Evolutionary conservation across 169 alveolate species (phyloP).

Genomic region (Eimeria sp.): DNA sequence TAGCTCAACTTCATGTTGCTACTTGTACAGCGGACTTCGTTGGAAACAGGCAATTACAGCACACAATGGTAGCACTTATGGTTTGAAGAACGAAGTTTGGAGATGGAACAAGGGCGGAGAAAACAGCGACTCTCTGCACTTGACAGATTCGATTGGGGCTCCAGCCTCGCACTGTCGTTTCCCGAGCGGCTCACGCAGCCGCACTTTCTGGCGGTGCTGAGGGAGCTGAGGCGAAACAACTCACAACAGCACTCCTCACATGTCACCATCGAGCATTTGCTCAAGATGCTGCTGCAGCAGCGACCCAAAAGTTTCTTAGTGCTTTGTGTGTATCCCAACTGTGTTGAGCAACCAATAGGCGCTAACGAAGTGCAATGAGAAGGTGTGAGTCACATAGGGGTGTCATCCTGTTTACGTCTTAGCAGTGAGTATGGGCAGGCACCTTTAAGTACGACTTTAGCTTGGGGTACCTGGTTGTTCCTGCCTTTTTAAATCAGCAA

Average conservation of each 20-base stretch:
- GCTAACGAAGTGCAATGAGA: neutral
- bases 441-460: neutral
- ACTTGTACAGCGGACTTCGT: constrained; percentile 13
- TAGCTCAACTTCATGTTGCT: constrained; percentile 4
- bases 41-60: neutral
- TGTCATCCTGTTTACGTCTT: neutral
- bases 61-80: neutral
- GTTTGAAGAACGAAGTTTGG: neutral
- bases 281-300: neutral
- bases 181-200: constrained; percentile 26
- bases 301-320: neutral
- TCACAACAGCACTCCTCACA: constrained; percentile 1
- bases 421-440: neutral
- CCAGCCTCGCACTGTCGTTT: neutral
- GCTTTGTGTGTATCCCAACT: neutral
- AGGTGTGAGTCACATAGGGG: neutral
- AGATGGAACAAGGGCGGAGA: neutral
- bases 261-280: neutral
- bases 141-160: neutral
- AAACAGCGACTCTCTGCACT: neutral
- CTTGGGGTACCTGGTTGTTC: neutral
- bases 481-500: neutral
- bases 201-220: constrained; percentile 17
- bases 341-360: neutral
- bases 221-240: constrained; percentile 10